A percentile compares a stretch with the other conserved stretches of the same genome.
Evolutionary conservation across 2,329 filamentous ascomycete species (phyloP).

Genomic region (Xylaria hypoxylon): DNA sequence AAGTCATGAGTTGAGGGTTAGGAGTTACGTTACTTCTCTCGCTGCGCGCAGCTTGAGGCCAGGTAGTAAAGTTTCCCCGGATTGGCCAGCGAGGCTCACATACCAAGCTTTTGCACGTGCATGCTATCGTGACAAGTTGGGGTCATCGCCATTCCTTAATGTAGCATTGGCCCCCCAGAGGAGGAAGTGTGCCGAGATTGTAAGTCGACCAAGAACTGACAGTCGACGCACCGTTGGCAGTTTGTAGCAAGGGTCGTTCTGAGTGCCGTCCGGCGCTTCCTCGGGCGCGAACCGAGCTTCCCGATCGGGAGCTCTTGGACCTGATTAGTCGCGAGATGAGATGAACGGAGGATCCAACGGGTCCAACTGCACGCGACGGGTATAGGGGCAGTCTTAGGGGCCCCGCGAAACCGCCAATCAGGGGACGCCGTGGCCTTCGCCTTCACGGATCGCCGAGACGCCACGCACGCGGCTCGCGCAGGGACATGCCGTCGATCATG

Average conservation of each 20-base stretch:
- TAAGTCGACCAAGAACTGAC: not conserved
- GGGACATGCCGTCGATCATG: constrained; percentile 47
- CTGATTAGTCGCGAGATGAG: constrained; percentile 25
- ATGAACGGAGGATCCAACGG: constrained; percentile 27
- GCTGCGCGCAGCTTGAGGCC: not conserved
- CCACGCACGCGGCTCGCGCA: constrained; percentile 45
- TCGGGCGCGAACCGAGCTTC: constrained; percentile 39
- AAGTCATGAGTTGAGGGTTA: constrained; percentile 27
- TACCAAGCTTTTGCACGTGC: constrained; percentile 13
- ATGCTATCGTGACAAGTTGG: constrained; percentile 5
- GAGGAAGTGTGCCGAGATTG: constrained; percentile 35
- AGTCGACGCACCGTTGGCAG: constrained; percentile 15
- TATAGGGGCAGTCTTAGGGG: too few relatives aligned
- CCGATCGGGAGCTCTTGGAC: constrained; percentile 29
- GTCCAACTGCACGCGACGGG: constrained; percentile 15
- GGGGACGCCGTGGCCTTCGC: not conserved
- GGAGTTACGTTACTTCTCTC: constrained; percentile 33
- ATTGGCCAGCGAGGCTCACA: constrained; percentile 1
- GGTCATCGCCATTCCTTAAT: constrained; percentile 6
- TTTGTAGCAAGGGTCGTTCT: constrained; percentile 9
- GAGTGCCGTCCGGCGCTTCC: constrained; percentile 39
- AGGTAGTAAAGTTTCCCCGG: not conserved
- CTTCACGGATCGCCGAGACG: constrained; percentile 34
- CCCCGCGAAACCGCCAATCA: constrained; percentile 26
- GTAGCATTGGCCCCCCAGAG: constrained; percentile 15